phyloP scores from a whole-genome alignment of 768 basidiomycete genomes.

The Asterophora lycoperdoides region DNA sequence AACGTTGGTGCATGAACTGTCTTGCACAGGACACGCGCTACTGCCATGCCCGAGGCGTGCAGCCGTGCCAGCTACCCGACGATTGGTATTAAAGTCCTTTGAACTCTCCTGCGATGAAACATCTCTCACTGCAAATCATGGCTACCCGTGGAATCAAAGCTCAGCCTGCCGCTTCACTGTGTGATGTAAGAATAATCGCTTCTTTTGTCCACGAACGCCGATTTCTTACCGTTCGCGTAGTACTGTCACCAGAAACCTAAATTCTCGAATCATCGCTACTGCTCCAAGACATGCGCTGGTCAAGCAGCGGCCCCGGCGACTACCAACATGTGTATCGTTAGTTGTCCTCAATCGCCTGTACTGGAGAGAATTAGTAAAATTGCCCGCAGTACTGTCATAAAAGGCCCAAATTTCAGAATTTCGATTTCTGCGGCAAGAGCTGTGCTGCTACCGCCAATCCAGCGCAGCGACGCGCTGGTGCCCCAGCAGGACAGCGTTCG shows the following conservation, averaged over 20 bases:
- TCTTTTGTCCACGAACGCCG: background rate
- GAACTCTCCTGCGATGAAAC: background rate
- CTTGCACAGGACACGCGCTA: background rate
- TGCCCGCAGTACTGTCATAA: conserved; percentile 46
- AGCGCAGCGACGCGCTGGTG: conserved; percentile 14
- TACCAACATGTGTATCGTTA: conserved; percentile 43
- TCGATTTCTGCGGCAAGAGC: conserved; percentile 62
- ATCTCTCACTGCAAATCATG: conserved; percentile 7
- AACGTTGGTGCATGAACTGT: background rate
- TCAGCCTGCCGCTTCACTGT: conserved; percentile 28
- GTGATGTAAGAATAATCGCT: conserved; percentile 31
- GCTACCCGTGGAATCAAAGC: conserved; percentile 10
- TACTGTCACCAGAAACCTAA: conserved; percentile 49
- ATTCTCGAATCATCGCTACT: conserved; percentile 41
- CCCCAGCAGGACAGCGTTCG: conserved; percentile 14
- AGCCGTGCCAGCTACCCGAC: background rate
- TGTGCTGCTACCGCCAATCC: conserved; percentile 48
- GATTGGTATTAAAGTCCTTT: conserved; percentile 11
- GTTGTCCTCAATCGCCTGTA: conserved; percentile 11
- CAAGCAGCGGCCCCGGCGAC: conserved; percentile 34
- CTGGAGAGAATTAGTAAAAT: conserved; percentile 1
- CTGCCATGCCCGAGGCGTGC: background rate
- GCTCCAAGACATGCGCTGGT: conserved; percentile 51
- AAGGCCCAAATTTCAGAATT: conserved; percentile 55
- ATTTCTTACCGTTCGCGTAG: conserved; percentile 24